Conservation (phyloP, 148 eudicot species). For the Rhododendron henanense region DNA sequence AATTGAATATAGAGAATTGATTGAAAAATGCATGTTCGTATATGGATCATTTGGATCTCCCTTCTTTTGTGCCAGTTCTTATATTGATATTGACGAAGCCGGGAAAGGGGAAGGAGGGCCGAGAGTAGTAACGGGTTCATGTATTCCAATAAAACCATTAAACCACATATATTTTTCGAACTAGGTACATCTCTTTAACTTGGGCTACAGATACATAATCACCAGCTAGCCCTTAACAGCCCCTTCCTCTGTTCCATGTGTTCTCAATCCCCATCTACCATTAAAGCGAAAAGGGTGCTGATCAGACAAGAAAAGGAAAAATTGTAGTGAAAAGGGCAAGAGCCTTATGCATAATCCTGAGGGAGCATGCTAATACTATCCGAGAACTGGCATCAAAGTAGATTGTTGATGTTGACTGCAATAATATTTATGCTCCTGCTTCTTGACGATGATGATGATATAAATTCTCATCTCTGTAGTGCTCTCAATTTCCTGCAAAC, state of each 20-base stretch:
- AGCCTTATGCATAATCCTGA: neutral
- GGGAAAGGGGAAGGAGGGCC: neutral
- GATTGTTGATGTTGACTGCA: too few species aligned
- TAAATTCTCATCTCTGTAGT: too few species aligned
- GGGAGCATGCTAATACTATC: neutral
- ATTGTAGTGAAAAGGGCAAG: neutral
- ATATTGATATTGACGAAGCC: neutral
- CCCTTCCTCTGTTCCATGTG: neutral
- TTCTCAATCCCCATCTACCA: neutral
- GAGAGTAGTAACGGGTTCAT: neutral
- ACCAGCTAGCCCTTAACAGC: neutral
- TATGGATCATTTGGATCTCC: neutral
- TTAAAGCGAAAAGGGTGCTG: neutral
- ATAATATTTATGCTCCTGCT: too few species aligned
- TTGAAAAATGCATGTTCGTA: neutral
- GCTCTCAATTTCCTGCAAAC: too few species aligned
- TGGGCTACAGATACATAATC: neutral
- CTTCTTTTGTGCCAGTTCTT: neutral
- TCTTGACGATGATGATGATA: too few species aligned
- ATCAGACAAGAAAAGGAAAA: neutral
- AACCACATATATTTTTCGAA: neutral
- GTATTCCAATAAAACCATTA: neutral
- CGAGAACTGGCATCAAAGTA: too few species aligned
- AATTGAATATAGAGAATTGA: neutral
- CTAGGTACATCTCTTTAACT: neutral